A percentile compares a stretch with the other conserved stretches of the same genome.
Conservation (phyloP, 306 rosid genomes). For the Prunus mongolica region DNA sequence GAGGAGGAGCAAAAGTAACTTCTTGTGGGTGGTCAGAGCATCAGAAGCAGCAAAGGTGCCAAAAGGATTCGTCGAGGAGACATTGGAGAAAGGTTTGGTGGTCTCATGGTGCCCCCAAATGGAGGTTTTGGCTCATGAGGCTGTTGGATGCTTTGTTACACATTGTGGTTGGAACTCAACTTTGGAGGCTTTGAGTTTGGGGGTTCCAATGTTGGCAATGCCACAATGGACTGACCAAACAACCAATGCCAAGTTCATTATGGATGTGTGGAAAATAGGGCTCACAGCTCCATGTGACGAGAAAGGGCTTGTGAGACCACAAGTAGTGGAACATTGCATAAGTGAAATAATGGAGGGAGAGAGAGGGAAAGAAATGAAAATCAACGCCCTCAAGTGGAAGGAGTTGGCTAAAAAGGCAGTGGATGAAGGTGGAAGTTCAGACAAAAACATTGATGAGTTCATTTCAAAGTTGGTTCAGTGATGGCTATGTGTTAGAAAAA, state of each 20-base stretch:
- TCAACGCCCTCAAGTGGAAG: not conserved
- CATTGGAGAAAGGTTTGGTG: conserved; percentile 9
- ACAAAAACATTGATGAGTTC: not conserved
- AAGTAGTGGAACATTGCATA: not conserved
- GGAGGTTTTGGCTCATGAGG: conserved; percentile 13
- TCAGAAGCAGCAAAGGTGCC: conserved; percentile 21
- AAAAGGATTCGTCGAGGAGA: conserved; percentile 20
- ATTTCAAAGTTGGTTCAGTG: not conserved
- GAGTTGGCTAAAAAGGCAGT: not conserved
- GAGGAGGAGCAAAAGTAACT: not conserved
- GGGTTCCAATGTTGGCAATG: not conserved
- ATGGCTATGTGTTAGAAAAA: too few relatives aligned
- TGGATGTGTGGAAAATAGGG: conserved; percentile 15
- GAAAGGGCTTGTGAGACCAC: conserved; percentile 10
- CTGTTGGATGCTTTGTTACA: conserved; percentile 8
- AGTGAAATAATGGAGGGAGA: conserved; percentile 2
- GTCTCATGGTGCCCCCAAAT: conserved; percentile 9
- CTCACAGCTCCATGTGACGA: not conserved
- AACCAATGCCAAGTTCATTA: conserved; percentile 2
- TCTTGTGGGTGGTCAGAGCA: conserved; percentile 37
- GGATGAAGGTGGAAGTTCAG: not conserved
- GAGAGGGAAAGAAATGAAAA: not conserved
- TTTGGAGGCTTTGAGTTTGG: conserved; percentile 4
- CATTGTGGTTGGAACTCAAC: conserved; percentile 17
- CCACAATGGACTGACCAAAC: not conserved